phyloP scores from a whole-genome alignment of 2,329 filamentous ascomycete genomes.

The Botrytis elliptica region DNA sequence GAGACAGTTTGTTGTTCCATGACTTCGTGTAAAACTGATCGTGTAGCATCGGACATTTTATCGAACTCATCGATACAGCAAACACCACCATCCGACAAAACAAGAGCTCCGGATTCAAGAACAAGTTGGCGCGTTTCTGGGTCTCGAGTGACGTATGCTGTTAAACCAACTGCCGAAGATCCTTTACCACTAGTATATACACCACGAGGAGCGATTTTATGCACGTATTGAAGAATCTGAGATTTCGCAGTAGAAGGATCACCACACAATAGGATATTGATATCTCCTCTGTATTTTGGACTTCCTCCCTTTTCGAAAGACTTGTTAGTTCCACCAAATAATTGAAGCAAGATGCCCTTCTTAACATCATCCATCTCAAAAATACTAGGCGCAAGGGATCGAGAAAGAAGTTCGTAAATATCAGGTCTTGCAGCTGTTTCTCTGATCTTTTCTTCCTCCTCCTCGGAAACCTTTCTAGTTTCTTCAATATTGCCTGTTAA shows the following conservation, averaged over 20 bases:
- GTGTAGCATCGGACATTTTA: constrained; percentile 74
- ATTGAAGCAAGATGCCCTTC: constrained; percentile 93
- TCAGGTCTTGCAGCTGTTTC: constrained; percentile 76
- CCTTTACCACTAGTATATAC: constrained; percentile 76
- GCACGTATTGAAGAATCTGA: constrained; percentile 88
- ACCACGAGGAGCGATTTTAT: constrained; percentile 92
- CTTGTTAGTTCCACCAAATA: constrained; percentile 98
- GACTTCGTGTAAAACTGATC: constrained; percentile 74
- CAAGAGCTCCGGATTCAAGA: constrained; percentile 71
- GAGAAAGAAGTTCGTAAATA: constrained; percentile 87
- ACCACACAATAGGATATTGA: constrained; percentile 94
- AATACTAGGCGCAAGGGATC: constrained; percentile 89
- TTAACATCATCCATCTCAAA: constrained; percentile 99
- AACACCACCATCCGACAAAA: constrained; percentile 71
- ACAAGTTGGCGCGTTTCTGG: constrained; percentile 72
- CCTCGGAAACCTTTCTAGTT: constrained; percentile 75
- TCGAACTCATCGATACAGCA: constrained; percentile 81
- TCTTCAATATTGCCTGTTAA: constrained; percentile 74
- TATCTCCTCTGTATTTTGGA: constrained; percentile 93
- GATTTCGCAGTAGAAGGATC: constrained; percentile 97
- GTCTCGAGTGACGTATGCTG: constrained; percentile 74
- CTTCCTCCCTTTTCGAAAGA: constrained; percentile 95
- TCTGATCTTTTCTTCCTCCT: constrained; percentile 87
- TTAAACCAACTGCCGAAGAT: constrained; percentile 73
- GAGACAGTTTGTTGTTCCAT: constrained; percentile 81